A percentile compares a stretch with the other conserved stretches of the same genome.
These are phyloP conservation scores for Penium margaritaceum DNA, from an alignment of 139 green algal species.

Conservation along the genomic window DNA sequence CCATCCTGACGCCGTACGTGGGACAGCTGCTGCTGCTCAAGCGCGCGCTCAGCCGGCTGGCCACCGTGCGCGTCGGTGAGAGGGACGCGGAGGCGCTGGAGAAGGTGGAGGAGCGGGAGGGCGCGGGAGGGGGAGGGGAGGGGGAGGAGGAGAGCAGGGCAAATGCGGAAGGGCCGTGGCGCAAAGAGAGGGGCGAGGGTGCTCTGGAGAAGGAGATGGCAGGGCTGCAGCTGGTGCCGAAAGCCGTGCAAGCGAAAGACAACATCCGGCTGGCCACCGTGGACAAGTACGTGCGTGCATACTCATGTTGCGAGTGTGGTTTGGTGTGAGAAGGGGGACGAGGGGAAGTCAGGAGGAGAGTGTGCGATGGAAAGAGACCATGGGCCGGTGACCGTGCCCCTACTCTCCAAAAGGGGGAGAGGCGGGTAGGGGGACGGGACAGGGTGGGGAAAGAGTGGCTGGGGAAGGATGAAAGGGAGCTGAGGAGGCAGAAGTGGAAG, in stretches of 20 bases:
- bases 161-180: neutral
- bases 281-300: constrained; percentile 65
- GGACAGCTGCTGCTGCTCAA: constrained; percentile 60
- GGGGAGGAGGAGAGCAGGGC: constrained; percentile 1
- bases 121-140: constrained; percentile 8
- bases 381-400: too few species aligned
- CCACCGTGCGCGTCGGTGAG: constrained; percentile 54
- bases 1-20: constrained; percentile 70
- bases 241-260: constrained; percentile 32
- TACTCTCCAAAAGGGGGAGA: too few species aligned
- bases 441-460: too few species aligned
- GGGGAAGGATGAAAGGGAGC: too few species aligned
- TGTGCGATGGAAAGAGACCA: too few species aligned
- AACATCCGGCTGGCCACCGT: constrained; percentile 63
- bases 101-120: constrained; percentile 46
- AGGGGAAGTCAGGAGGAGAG: too few species aligned
- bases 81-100: constrained; percentile 53
- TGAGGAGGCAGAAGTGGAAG: too few species aligned
- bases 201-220: too few species aligned
- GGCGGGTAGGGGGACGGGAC: too few species aligned
- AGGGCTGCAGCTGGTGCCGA: too few species aligned
- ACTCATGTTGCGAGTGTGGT: too few species aligned
- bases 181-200: neutral
- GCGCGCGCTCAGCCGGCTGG: constrained; percentile 36
- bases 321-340: too few species aligned